Conservation (phyloP, 805 yeast species). For the Saccharomyces mikatae region DNA sequence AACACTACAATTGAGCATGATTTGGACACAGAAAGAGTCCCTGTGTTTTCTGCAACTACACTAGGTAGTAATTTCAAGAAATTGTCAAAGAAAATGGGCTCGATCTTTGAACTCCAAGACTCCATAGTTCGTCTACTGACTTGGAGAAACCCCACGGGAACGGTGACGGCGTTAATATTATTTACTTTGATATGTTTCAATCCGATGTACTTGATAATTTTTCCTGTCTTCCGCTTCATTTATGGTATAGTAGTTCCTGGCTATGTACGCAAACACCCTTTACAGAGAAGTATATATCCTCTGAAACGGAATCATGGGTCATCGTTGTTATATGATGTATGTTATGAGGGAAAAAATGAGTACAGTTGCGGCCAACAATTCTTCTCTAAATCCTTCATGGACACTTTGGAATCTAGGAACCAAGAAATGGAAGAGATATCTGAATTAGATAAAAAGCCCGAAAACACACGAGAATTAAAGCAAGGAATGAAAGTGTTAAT, state of each 20-base stretch:
- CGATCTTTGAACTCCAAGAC: slow-evolving; percentile 53
- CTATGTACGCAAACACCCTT: slow-evolving; percentile 61
- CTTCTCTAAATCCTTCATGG: slow-evolving; percentile 26
- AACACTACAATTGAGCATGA: slow-evolving; percentile 26
- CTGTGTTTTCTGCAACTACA: slow-evolving; percentile 48
- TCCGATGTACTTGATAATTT: slow-evolving; percentile 58
- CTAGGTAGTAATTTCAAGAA: slow-evolving; percentile 51
- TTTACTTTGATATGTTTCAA: slow-evolving; percentile 62
- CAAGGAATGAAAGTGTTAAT: slow-evolving; percentile 36
- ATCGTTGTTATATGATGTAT: slow-evolving; percentile 38
- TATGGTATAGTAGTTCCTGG: slow-evolving; percentile 62
- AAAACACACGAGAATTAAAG: neutral
- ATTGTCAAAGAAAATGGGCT: slow-evolving; percentile 47
- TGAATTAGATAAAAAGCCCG: slow-evolving; percentile 1
- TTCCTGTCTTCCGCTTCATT: slow-evolving; percentile 52
- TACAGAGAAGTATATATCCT: slow-evolving; percentile 36
- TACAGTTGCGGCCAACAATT: slow-evolving; percentile 30
- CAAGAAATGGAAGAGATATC: slow-evolving; percentile 5
- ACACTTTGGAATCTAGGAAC: neutral
- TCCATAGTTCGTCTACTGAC: slow-evolving; percentile 51
- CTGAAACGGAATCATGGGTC: slow-evolving; percentile 44
- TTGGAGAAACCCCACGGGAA: slow-evolving; percentile 71
- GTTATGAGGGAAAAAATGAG: slow-evolving; percentile 1
- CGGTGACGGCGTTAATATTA: slow-evolving; percentile 48
- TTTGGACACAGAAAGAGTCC: slow-evolving; percentile 23